These are phyloP conservation scores for Salix purpurea DNA, from an alignment of 345 rosid species.

Conservation along the genomic window DNA sequence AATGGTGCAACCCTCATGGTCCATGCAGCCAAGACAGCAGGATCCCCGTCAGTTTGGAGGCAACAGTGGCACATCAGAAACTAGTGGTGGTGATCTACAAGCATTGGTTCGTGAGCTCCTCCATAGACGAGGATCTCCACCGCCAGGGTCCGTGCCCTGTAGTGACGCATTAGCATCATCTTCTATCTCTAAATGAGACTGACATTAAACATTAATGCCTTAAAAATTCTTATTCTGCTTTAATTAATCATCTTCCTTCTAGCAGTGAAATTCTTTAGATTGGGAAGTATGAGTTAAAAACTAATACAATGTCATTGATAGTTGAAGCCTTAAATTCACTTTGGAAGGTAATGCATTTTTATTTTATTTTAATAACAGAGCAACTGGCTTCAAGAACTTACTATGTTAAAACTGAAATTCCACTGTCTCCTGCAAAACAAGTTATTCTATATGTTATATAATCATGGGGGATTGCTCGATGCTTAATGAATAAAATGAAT, in stretches of 20 bases:
- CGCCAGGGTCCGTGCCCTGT: slow-evolving; percentile 35
- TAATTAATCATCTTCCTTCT: background rate
- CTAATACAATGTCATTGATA: too few relatives aligned
- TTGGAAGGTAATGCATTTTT: too few relatives aligned
- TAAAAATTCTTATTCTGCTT: too few relatives aligned
- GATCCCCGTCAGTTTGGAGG: slow-evolving; percentile 64
- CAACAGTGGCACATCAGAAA: slow-evolving; percentile 24
- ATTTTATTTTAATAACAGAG: too few relatives aligned
- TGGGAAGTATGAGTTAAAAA: background rate
- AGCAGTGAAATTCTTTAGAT: background rate
- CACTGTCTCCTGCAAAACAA: too few relatives aligned
- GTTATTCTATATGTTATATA: too few relatives aligned
- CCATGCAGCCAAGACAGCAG: slow-evolving; percentile 45
- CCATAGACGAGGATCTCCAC: slow-evolving; percentile 60
- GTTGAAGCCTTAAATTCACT: too few relatives aligned
- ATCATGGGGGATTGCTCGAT: too few relatives aligned
- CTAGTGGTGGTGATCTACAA: slow-evolving; percentile 53
- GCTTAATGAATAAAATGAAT: too few relatives aligned
- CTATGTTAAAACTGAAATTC: too few relatives aligned
- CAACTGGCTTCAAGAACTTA: too few relatives aligned
- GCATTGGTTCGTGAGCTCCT: slow-evolving; percentile 76
- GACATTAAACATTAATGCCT: slow-evolving; percentile 2
- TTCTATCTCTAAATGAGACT: slow-evolving; percentile 46
- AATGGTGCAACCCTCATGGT: slow-evolving; percentile 54
- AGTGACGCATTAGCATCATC: slow-evolving; percentile 48